Percentiles rank a stretch among this genome's conserved stretches.
These are phyloP conservation scores for Capillidium rhysosporum DNA, from an alignment of 371 early-diverging fungal genomes.

Conservation along the genomic window DNA sequence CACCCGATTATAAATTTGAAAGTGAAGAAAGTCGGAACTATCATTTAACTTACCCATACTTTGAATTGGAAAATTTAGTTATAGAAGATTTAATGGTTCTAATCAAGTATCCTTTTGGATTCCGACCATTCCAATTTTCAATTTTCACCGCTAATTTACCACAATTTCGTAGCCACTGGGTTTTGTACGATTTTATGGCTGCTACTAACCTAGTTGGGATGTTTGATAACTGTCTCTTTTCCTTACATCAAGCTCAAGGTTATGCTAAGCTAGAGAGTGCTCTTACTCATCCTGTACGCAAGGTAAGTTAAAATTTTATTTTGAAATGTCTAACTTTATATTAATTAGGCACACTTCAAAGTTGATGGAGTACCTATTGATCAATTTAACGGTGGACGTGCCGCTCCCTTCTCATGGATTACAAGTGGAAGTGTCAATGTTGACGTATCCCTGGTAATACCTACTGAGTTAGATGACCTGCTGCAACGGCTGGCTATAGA, in stretches of 20 bases:
- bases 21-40: constrained; percentile 37
- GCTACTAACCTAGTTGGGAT: constrained; percentile 82
- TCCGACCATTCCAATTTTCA: constrained; percentile 73
- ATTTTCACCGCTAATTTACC: constrained; percentile 72
- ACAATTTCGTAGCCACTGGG: constrained; percentile 72
- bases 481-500: constrained; percentile 49
- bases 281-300: not conserved
- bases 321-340: not conserved
- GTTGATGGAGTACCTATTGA: constrained; percentile 81
- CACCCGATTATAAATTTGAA: constrained; percentile 36
- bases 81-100: constrained; percentile 57
- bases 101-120: constrained; percentile 53
- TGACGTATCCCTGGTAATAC: constrained; percentile 46
- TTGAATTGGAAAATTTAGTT: constrained; percentile 51
- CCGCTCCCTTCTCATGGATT: constrained; percentile 89
- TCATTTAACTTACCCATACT: constrained; percentile 42
- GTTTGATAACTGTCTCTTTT: constrained; percentile 85
- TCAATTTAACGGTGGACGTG: constrained; percentile 67
- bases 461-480: constrained; percentile 28
- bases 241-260: constrained; percentile 62
- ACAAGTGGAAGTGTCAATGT: constrained; percentile 74
- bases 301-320: not conserved
- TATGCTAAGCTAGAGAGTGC: not conserved
- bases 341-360: constrained; percentile 48
- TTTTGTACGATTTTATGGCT: constrained; percentile 74